Conservation (phyloP, 306 rosid genomes). For the Quercus ilex region DNA sequence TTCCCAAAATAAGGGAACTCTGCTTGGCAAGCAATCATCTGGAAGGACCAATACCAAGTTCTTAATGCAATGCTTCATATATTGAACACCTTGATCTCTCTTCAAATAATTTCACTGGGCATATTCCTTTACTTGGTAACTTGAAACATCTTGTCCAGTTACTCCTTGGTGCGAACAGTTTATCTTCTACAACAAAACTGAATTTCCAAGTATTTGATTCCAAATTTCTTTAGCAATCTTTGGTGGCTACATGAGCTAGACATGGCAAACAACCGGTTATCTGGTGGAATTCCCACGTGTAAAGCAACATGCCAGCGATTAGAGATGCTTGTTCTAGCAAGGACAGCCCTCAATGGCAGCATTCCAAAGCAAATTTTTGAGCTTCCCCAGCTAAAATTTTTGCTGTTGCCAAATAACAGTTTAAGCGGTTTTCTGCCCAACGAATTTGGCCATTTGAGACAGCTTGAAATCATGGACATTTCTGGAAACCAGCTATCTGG, state of each 20-base stretch:
- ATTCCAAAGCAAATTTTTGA: slow-evolving; percentile 32
- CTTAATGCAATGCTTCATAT: too few relatives aligned
- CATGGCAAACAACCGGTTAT: slow-evolving; percentile 19
- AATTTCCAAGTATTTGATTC: slow-evolving; percentile 30
- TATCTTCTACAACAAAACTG: slow-evolving; percentile 17
- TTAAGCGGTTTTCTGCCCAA: slow-evolving; percentile 28
- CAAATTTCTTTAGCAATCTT: slow-evolving; percentile 38
- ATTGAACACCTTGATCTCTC: background rate
- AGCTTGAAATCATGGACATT: slow-evolving; percentile 11
- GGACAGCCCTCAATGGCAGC: slow-evolving; percentile 32
- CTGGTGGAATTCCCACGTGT: slow-evolving; percentile 25
- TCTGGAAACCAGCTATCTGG: slow-evolving; percentile 30
- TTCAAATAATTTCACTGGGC: slow-evolving; percentile 17
- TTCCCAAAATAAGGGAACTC: slow-evolving; percentile 25
- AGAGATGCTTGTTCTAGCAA: background rate
- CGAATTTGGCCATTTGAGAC: slow-evolving; percentile 23
- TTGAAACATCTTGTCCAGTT: slow-evolving; percentile 21
- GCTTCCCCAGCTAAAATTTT: slow-evolving; percentile 12
- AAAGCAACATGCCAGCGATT: slow-evolving; percentile 25
- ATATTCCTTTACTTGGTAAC: slow-evolving; percentile 23
- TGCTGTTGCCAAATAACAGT: slow-evolving; percentile 20
- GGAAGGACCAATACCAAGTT: too few relatives aligned
- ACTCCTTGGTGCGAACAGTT: background rate
- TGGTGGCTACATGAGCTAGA: background rate
- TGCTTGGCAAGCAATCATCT: background rate